Base-by-base conservation (phyloP, 345 rosid species). In the Cardiospermum halicacabum region DNA sequence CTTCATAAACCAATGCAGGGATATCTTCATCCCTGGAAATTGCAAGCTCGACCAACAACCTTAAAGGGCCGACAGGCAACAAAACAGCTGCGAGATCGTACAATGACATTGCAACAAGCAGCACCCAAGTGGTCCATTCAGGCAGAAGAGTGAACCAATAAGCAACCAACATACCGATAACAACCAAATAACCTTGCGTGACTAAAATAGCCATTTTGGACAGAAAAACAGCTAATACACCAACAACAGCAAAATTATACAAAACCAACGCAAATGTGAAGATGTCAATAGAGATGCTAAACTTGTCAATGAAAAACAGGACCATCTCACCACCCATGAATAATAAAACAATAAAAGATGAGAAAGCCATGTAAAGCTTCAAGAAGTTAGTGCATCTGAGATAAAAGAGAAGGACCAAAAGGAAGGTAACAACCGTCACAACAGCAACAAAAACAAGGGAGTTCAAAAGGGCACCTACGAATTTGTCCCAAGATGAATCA, bases 31-130 rank as follows among this genome's bases (percentile, higher is more conserved):
- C 97, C 72, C 98, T 83, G 0, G 97, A 88, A 26, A 93, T 88
- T 15, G 98, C 98, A 70, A 89, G 93, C 84, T 93, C 97, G 6
- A 93, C 98, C 59, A 93, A n/a, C n/a, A n/a, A n/a, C n/a, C n/a
- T n/a, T n/a, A n/a, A n/a, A n/a, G n/a, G n/a, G n/a, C n/a, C n/a
- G n/a, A 92, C 86, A 40, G 98, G 97, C 66, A 93, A 82, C 47
- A 93, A 78, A 70, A 93, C 97, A 55, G 98, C 98, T 43, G 98
- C n/a, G n/a, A n/a, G n/a, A n/a, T n/a, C n/a, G n/a, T n/a, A 93
- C 63, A 93, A 63, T 25, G 96, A 85, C 80, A 93, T 67, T 45
- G 96, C 96, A 32, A 93, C 82, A 48, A 93, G 76, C n/a, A 89
- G 77, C 21, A 69, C 77, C 98, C 97, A 93, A 67, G n/a, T 93